phyloP scores from a whole-genome alignment of 2,329 filamentous ascomycete genomes.

The Trichoderma hamatum region DNA sequence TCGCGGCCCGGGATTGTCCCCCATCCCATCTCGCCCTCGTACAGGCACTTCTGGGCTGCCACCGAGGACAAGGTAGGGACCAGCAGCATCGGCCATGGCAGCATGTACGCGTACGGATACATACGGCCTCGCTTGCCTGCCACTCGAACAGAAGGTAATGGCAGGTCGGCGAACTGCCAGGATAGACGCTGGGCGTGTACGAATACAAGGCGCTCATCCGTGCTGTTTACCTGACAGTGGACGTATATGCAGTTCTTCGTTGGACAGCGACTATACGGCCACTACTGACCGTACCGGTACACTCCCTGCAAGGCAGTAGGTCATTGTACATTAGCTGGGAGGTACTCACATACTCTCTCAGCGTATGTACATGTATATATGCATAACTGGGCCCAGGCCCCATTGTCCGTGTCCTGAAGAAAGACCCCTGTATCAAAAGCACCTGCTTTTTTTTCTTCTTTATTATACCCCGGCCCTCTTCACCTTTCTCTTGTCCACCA shows the following conservation, averaged over 20 bases:
- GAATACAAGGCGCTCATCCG: background rate
- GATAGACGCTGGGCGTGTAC: background rate
- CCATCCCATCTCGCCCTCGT: background rate
- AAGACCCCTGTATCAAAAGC: slow-evolving; percentile 14
- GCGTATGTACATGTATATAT: slow-evolving; percentile 17
- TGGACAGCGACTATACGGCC: background rate
- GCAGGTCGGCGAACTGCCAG: background rate
- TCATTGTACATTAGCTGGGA: slow-evolving; percentile 21
- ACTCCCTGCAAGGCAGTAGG: background rate
- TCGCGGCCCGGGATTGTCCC: background rate
- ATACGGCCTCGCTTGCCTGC: background rate
- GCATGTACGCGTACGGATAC: background rate
- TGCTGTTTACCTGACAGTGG: background rate
- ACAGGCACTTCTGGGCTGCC: background rate
- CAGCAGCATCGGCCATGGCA: background rate
- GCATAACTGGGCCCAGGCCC: slow-evolving; percentile 1
- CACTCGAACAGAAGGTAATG: background rate
- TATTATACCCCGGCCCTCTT: background rate
- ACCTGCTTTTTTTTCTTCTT: background rate
- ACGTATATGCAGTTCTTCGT: slow-evolving; percentile 8
- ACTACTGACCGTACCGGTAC: slow-evolving; percentile 1
- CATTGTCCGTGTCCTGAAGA: slow-evolving; percentile 25
- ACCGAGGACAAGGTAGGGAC: background rate
- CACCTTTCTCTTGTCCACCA: background rate
- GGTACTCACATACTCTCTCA: slow-evolving; percentile 7